phyloP scores from a whole-genome alignment of 306 rosid species.

The Gynostemma pentaphyllum region DNA sequence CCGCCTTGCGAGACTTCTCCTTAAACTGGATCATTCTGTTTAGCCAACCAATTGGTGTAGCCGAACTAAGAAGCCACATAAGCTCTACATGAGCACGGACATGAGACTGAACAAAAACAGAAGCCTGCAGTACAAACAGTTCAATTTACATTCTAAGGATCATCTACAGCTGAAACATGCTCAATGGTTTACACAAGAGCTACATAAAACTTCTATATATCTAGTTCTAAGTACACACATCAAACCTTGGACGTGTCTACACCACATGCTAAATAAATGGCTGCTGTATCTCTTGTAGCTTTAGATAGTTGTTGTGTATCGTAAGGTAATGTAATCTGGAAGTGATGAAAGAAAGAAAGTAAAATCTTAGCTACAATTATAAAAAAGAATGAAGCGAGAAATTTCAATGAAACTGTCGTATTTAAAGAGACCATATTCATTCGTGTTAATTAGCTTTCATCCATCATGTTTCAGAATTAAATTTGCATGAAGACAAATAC shows the following conservation, averaged over 20 bases:
- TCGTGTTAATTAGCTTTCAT: neutral
- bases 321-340: constrained; percentile 81
- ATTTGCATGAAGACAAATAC: neutral
- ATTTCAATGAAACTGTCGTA: neutral
- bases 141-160: neutral
- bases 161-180: constrained; percentile 10
- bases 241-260: constrained; percentile 79
- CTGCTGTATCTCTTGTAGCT: constrained; percentile 87
- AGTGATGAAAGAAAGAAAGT: constrained; percentile 9
- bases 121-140: constrained; percentile 39
- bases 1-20: constrained; percentile 98
- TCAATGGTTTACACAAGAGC: neutral
- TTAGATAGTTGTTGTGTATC: constrained; percentile 51
- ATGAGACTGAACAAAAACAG: constrained; percentile 94
- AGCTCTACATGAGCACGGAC: constrained; percentile 90
- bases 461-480: neutral
- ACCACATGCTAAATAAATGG: constrained; percentile 94
- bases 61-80: constrained; percentile 91
- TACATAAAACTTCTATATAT: neutral
- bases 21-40: constrained; percentile 93
- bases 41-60: constrained; percentile 89
- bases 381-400: neutral
- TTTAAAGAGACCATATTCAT: neutral
- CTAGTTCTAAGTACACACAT: neutral
- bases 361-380: neutral